Evolutionary conservation across 73 alveolate species (phyloP).

Genomic region (Paramecium pentaurelia): DNA sequence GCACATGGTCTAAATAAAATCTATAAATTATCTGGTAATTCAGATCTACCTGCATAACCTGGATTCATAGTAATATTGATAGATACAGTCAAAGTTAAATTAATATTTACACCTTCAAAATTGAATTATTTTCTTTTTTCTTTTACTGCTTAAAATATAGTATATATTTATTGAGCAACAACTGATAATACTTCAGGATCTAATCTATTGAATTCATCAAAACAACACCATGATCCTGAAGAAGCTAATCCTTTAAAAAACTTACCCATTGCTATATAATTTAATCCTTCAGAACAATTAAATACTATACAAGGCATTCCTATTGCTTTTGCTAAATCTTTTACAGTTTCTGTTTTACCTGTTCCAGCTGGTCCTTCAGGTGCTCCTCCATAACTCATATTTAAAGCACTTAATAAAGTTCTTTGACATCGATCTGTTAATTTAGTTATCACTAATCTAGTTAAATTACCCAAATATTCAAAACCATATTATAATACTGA

Average conservation of each 20-base stretch:
- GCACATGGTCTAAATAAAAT: conserved; percentile 76
- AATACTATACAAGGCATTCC: conserved; percentile 95
- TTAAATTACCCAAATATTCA: conserved; percentile 87
- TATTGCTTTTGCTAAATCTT: conserved; percentile 96
- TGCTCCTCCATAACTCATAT: conserved; percentile 90
- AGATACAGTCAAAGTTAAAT: conserved; percentile 68
- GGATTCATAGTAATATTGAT: conserved; percentile 77
- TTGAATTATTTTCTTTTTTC: background rate
- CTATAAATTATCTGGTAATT: conserved; percentile 77
- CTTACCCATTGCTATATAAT: conserved; percentile 93
- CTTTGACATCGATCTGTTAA: conserved; percentile 89
- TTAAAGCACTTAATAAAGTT: conserved; percentile 85
- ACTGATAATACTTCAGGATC: conserved; percentile 93
- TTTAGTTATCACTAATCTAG: conserved; percentile 89
- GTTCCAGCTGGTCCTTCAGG: conserved; percentile 99
- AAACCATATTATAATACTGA: conserved; percentile 93
- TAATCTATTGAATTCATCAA: conserved; percentile 96
- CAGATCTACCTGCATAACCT: conserved; percentile 83
- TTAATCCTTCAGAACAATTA: conserved; percentile 95
- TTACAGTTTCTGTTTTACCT: conserved; percentile 95
- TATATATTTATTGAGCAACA: conserved; percentile 86
- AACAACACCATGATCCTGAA: conserved; percentile 97
- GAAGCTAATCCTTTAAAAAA: conserved; percentile 78
- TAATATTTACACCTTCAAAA: conserved; percentile 76
- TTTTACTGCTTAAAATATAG: conserved; percentile 33